phyloP scores from a whole-genome alignment of 495 filamentous ascomycete species.

The Trichocladium uniseriatum region DNA sequence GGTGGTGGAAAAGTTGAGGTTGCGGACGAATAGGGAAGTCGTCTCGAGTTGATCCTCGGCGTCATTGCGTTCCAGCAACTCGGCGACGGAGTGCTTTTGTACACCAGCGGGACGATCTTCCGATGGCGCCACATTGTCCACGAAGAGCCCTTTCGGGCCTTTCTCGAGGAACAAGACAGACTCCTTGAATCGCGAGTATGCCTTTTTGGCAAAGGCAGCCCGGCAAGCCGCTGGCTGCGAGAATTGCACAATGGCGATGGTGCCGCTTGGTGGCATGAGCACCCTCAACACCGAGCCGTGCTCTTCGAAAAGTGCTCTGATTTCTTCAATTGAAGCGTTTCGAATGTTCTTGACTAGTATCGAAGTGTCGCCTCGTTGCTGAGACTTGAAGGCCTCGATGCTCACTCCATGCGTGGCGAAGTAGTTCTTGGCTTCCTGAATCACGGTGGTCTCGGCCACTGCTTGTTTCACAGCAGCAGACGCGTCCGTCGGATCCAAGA shows the following conservation, averaged over 20 bases:
- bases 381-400: slow-evolving; percentile 77
- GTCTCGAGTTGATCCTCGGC: slow-evolving; percentile 48
- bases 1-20: slow-evolving; percentile 86
- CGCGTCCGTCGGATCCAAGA: slow-evolving; percentile 87
- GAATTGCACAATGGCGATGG: slow-evolving; percentile 89
- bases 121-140: slow-evolving; percentile 26
- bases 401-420: slow-evolving; percentile 82
- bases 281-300: slow-evolving; percentile 65
- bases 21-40: slow-evolving; percentile 80
- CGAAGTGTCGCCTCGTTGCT: slow-evolving; percentile 71
- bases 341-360: slow-evolving; percentile 95
- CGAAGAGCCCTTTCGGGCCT: slow-evolving; percentile 76
- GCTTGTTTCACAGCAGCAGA: slow-evolving; percentile 94
- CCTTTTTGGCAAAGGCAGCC: slow-evolving; percentile 69
- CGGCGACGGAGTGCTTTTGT: slow-evolving; percentile 36
- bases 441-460: slow-evolving; percentile 89
- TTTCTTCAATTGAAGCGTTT: slow-evolving; percentile 60
- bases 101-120: slow-evolving; percentile 26
- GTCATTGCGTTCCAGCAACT: slow-evolving; percentile 50
- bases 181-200: slow-evolving; percentile 83
- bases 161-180: slow-evolving; percentile 91
- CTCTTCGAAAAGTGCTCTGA: slow-evolving; percentile 57
- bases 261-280: slow-evolving; percentile 85
- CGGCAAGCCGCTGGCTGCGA: slow-evolving; percentile 64
- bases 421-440: slow-evolving; percentile 91